phyloP scores from a whole-genome alignment of 2,329 filamentous ascomycete species.

The Microdochium trichocladiopsis region DNA sequence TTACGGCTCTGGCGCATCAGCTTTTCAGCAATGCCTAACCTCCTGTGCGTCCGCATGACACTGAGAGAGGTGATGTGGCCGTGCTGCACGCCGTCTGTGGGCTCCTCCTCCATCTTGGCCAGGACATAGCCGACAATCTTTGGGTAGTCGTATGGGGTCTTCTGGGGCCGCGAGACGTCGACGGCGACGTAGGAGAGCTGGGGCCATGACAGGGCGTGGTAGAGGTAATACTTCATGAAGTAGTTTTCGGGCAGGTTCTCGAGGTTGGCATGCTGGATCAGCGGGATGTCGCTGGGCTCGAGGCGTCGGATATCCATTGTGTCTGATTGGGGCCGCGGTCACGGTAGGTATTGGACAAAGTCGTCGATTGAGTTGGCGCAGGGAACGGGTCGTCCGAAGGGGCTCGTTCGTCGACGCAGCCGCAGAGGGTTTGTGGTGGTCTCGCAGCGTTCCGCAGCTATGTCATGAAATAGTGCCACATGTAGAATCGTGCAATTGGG shows the following conservation, averaged over 20 bases:
- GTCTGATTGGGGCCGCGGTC: neutral
- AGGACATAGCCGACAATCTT: slow-evolving; percentile 99
- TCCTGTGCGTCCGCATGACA: slow-evolving; percentile 92
- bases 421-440: too few relatives aligned
- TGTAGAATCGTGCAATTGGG: too few relatives aligned
- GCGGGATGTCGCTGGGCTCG: slow-evolving; percentile 73
- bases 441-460: too few relatives aligned
- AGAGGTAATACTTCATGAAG: slow-evolving; percentile 99
- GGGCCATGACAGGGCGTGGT: slow-evolving; percentile 97
- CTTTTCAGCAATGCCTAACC: slow-evolving; percentile 91
- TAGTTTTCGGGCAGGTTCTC: slow-evolving; percentile 99
- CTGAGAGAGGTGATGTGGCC: slow-evolving; percentile 93
- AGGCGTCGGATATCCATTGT: slow-evolving; percentile 87
- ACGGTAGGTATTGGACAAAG: neutral
- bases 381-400: too few relatives aligned
- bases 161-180: slow-evolving; percentile 73
- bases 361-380: neutral
- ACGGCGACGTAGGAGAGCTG: slow-evolving; percentile 96
- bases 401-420: too few relatives aligned
- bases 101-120: slow-evolving; percentile 99
- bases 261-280: slow-evolving; percentile 97
- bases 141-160: slow-evolving; percentile 79
- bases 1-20: slow-evolving; percentile 92
- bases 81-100: slow-evolving; percentile 80
- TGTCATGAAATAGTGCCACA: too few relatives aligned